A percentile compares a stretch with the other conserved stretches of the same genome.
These are phyloP conservation scores for Boehmeria nivea DNA, from an alignment of 306 rosid species.

Conservation along the genomic window DNA sequence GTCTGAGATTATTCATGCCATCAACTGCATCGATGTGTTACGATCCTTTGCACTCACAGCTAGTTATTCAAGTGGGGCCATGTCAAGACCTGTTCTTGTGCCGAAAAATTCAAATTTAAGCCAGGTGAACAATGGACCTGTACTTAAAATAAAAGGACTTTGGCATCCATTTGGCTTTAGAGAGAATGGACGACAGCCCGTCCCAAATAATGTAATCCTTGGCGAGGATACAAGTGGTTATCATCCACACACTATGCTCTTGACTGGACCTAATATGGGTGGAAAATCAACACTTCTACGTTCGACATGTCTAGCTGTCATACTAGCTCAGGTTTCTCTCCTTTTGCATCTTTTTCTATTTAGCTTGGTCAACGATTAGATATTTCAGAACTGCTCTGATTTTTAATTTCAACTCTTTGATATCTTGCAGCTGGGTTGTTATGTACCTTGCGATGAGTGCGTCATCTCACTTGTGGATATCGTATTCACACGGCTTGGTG, in stretches of 20 bases:
- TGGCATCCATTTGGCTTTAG: constrained; percentile 96
- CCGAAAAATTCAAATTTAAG: constrained; percentile 24
- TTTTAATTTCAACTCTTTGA: constrained; percentile 13
- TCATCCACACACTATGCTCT: constrained; percentile 65
- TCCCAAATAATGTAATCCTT: constrained; percentile 80
- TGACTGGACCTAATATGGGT: constrained; percentile 99
- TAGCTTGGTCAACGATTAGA: neutral
- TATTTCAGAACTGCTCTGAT: neutral
- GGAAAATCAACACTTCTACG: constrained; percentile 96
- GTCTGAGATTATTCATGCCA: constrained; percentile 66
- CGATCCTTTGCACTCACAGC: constrained; percentile 79
- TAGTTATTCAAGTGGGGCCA: constrained; percentile 60
- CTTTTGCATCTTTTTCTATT: neutral
- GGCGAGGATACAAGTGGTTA: constrained; percentile 52
- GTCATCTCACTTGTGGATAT: constrained; percentile 74
- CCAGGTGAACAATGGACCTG: constrained; percentile 39
- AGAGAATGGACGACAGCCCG: constrained; percentile 65
- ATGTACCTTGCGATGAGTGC: constrained; percentile 78
- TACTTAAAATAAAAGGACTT: constrained; percentile 60
- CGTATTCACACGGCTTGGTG: constrained; percentile 93
- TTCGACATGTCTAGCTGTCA: constrained; percentile 85
- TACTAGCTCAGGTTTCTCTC: constrained; percentile 69
- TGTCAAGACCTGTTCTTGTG: constrained; percentile 77
- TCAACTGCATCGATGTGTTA: constrained; percentile 78
- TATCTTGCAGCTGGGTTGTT: constrained; percentile 84